Conservation (phyloP, 225 moss, liverwort and hornwort species). For the Rhytidiadelphus loreus region DNA sequence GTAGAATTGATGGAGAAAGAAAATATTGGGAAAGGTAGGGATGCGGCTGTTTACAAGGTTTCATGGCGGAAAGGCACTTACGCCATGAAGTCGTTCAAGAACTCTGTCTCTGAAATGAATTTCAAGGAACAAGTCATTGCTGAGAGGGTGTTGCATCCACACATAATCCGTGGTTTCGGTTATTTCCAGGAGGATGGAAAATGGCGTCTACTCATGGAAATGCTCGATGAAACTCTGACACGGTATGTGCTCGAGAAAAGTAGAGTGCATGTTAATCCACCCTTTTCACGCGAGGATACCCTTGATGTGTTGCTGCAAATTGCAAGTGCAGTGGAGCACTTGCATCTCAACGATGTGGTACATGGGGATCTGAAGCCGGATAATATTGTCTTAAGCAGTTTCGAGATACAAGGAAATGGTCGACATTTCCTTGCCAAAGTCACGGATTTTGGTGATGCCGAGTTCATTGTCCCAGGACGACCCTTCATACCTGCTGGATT, state of each 20-base stretch:
- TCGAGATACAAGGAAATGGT: background rate
- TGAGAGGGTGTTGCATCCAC: background rate
- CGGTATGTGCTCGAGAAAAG: background rate
- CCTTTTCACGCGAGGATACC: background rate
- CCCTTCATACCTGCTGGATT: background rate
- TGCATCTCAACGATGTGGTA: background rate
- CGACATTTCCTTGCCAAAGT: constrained; percentile 1
- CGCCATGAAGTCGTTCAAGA: background rate
- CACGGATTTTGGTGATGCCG: background rate
- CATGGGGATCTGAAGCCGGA: constrained; percentile 1
- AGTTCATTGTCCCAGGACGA: background rate
- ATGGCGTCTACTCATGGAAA: background rate
- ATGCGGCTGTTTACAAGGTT: background rate
- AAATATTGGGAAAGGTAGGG: background rate
- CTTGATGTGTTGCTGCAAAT: background rate
- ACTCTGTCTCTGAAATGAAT: accelerated
- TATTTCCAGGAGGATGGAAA: background rate
- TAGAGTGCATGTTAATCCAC: background rate
- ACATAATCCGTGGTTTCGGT: background rate
- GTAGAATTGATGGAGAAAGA: accelerated
- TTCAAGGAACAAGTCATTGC: background rate
- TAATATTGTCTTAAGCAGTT: background rate
- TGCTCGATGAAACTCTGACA: background rate
- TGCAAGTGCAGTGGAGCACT: background rate
- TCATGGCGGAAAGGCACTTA: background rate